These are phyloP conservation scores for Cladosporium halotolerans DNA, from an alignment of 2,329 filamentous ascomycete species.

Conservation along the genomic window DNA sequence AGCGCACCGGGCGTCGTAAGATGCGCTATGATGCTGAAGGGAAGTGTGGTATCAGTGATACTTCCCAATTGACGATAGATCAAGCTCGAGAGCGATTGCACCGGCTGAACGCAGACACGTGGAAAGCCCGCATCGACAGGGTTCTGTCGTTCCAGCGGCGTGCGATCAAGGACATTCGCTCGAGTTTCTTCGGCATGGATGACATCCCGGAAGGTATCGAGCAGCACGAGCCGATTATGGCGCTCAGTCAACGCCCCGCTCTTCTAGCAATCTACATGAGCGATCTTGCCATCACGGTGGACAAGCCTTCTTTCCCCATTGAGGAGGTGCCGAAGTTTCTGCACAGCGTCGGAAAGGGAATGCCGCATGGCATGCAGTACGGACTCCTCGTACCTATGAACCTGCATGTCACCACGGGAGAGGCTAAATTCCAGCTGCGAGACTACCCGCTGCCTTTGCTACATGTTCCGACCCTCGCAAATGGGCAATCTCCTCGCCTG, in stretches of 20 bases:
- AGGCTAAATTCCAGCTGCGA: constrained; percentile 75
- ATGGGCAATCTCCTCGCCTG: constrained; percentile 69
- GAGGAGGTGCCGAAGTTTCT: constrained; percentile 77
- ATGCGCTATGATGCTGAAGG: constrained; percentile 73
- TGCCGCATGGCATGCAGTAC: constrained; percentile 88
- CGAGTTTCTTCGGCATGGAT: constrained; percentile 74
- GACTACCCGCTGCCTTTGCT: constrained; percentile 91
- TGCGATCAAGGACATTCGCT: constrained; percentile 71
- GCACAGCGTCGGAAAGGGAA: constrained; percentile 88
- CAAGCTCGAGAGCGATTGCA: constrained; percentile 72
- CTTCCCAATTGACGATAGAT: constrained; percentile 64
- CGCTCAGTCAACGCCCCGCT: constrained; percentile 76
- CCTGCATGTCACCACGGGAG: constrained; percentile 81
- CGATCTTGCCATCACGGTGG: constrained; percentile 76
- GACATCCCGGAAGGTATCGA: constrained; percentile 74
- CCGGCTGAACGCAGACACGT: constrained; percentile 77
- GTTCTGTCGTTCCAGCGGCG: constrained; percentile 63
- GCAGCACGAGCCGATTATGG: constrained; percentile 77
- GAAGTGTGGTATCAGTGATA: constrained; percentile 63
- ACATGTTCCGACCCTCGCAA: constrained; percentile 77
- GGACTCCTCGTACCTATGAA: constrained; percentile 84
- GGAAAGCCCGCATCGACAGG: constrained; percentile 84
- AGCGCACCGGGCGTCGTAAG: constrained; percentile 32
- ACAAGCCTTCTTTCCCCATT: constrained; percentile 88
- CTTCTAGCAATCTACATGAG: constrained; percentile 74